phyloP scores from a whole-genome alignment of 2,329 filamentous ascomycete species.

The Lasiodiplodia sp. region DNA sequence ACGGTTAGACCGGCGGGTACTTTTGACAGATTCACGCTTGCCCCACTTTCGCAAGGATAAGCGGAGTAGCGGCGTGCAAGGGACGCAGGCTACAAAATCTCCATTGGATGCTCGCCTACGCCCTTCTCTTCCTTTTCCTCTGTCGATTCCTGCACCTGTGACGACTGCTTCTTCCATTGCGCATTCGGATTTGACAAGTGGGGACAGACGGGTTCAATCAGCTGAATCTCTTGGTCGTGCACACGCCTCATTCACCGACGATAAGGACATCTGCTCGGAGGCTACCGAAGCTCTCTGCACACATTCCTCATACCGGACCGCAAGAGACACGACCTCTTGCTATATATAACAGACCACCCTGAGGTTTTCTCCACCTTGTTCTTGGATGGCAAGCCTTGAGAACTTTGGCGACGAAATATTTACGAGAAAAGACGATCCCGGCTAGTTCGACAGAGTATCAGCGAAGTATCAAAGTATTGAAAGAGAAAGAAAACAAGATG shows the following conservation, averaged over 20 bases:
- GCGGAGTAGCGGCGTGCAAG: slow-evolving; percentile 1
- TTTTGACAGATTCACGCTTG: not conserved
- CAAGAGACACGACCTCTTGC: not conserved
- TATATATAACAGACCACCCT: not conserved
- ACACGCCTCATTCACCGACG: not conserved
- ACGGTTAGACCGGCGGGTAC: not conserved
- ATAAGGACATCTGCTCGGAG: not conserved
- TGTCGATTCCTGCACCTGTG: not conserved
- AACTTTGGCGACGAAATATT: not conserved
- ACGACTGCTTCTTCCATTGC: not conserved
- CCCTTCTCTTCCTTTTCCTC: not conserved
- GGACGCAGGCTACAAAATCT: slow-evolving; percentile 1
- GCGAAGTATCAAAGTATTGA: not conserved
- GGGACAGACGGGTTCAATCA: no score
- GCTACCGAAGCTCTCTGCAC: not conserved
- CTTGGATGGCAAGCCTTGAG: not conserved
- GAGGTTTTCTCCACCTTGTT: not conserved
- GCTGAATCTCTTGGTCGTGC: not conserved
- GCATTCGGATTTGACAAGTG: not conserved
- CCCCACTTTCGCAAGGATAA: slow-evolving; percentile 22
- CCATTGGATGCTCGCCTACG: not conserved
- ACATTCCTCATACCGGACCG: not conserved
- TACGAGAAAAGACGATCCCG: slow-evolving; percentile 6
- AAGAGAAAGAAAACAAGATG: slow-evolving; percentile 38
- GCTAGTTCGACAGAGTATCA: not conserved